These are phyloP conservation scores for Ocimum tenuiflorum DNA, from an alignment of 257 asterid genomes.

Conservation along the genomic window DNA sequence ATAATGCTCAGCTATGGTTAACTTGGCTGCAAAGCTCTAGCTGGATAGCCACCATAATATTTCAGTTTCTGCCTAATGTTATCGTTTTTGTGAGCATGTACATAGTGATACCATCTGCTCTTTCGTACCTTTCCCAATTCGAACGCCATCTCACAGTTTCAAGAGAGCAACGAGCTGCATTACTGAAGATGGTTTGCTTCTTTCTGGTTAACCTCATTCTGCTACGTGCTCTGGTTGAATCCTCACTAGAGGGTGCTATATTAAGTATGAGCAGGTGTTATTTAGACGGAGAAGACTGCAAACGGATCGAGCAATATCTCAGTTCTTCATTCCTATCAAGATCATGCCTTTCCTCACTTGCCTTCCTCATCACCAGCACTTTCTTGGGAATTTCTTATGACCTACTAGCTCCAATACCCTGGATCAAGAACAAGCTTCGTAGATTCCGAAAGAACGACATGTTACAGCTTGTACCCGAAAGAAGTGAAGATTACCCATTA, in stretches of 20 bases:
- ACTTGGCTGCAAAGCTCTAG: conserved; percentile 94
- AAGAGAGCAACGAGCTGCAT: conserved; percentile 89
- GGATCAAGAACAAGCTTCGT: conserved; percentile 82
- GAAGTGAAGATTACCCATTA: conserved; percentile 60
- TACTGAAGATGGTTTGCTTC: conserved; percentile 92
- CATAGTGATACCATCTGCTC: conserved; percentile 76
- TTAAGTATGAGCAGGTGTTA: conserved; percentile 91
- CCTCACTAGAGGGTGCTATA: conserved; percentile 74
- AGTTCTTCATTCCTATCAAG: conserved; percentile 76
- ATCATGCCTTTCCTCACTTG: conserved; percentile 87
- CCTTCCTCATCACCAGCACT: conserved; percentile 83
- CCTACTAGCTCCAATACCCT: conserved; percentile 91
- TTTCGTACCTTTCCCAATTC: conserved; percentile 86
- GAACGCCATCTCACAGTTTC: conserved; percentile 94
- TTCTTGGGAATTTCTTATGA: conserved; percentile 94
- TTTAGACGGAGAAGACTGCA: conserved; percentile 96
- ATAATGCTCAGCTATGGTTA: conserved; percentile 86
- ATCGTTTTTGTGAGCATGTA: conserved; percentile 95
- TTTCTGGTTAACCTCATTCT: conserved; percentile 93
- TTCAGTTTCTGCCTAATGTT: conserved; percentile 92
- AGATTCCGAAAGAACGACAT: conserved; percentile 85
- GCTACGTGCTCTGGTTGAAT: conserved; percentile 81
- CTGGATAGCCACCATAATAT: conserved; percentile 82
- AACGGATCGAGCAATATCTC: conserved; percentile 72
- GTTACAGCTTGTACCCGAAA: conserved; percentile 93